Evolutionary conservation across 352 stramenopile species (phyloP).

Genomic region (Phytophthora fragariae): DNA sequence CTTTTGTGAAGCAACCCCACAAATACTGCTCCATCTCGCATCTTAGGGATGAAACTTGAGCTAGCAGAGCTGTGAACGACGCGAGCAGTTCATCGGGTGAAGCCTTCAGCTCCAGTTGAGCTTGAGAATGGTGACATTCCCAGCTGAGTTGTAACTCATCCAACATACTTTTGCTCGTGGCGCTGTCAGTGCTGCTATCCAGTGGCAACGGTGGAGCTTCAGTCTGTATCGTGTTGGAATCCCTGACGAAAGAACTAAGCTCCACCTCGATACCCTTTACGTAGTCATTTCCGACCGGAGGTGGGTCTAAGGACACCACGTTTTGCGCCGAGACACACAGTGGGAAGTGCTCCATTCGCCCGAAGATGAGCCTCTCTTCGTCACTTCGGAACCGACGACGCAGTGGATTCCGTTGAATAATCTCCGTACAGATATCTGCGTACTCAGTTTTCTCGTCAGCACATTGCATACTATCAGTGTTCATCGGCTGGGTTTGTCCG

Average conservation of each 20-base stretch:
- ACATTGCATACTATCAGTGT: neutral
- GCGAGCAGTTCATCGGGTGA: conserved; percentile 2
- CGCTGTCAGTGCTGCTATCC: conserved; percentile 21
- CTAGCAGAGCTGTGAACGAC: conserved; percentile 22
- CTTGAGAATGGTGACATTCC: conserved; percentile 43
- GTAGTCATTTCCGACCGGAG: conserved; percentile 28
- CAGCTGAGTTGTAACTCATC: conserved; percentile 53
- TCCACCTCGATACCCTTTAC: conserved; percentile 23
- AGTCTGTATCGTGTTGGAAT: neutral
- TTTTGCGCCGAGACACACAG: neutral
- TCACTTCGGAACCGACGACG: conserved; percentile 26
- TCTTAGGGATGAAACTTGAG: conserved; percentile 29
- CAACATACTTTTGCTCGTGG: conserved; percentile 48
- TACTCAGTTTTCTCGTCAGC: conserved; percentile 31
- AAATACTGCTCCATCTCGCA: conserved; percentile 32
- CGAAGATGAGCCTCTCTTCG: conserved; percentile 30
- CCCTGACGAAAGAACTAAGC: conserved; percentile 22
- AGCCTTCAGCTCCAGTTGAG: conserved; percentile 10
- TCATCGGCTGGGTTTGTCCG: neutral
- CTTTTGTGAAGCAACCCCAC: neutral
- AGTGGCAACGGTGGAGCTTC: conserved; percentile 35
- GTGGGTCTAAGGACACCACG: conserved; percentile 2
- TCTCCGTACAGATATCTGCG: conserved; percentile 21
- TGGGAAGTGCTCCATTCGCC: conserved; percentile 1
- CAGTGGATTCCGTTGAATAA: conserved; percentile 30